Evolutionary conservation across 345 rosid species (phyloP).

Genomic region (Brassica juncea): DNA sequence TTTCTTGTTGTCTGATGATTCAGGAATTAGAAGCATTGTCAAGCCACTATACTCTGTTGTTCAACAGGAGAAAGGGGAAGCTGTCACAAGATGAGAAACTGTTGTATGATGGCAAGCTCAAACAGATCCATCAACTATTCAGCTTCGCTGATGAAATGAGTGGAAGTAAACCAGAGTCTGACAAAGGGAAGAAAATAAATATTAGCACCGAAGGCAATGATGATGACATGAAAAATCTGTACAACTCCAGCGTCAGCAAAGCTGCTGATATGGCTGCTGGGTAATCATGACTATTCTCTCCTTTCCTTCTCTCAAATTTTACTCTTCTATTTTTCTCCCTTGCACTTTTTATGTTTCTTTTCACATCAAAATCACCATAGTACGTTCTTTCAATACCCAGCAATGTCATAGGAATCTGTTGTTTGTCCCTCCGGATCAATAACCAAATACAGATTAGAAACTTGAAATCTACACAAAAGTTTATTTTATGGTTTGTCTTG

Average conservation of each 20-base stretch:
- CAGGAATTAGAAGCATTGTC: constrained; percentile 97
- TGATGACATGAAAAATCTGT: constrained; percentile 74
- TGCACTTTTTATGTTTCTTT: background rate
- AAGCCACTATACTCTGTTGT: constrained; percentile 77
- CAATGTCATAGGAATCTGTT: background rate
- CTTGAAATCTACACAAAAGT: background rate
- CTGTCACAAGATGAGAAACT: constrained; percentile 74
- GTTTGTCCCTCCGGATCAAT: background rate
- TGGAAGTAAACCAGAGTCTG: constrained; percentile 52
- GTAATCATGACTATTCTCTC: constrained; percentile 46
- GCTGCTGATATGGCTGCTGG: constrained; percentile 99
- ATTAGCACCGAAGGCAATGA: constrained; percentile 58
- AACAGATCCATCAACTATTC: constrained; percentile 80
- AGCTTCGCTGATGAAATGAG: constrained; percentile 58
- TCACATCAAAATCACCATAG: background rate
- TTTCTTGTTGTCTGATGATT: constrained; percentile 31
- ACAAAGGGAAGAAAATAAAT: constrained; percentile 88
- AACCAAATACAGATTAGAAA: background rate
- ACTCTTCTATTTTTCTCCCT: background rate
- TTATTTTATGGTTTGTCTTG: background rate
- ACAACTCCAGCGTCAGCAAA: constrained; percentile 79
- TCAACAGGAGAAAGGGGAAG: constrained; percentile 85
- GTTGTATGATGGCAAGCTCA: constrained; percentile 71
- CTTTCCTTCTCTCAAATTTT: background rate
- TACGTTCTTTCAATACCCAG: background rate